Conservation (phyloP, 2,329 filamentous ascomycete species). For the Arthrobotrys megalospora region DNA sequence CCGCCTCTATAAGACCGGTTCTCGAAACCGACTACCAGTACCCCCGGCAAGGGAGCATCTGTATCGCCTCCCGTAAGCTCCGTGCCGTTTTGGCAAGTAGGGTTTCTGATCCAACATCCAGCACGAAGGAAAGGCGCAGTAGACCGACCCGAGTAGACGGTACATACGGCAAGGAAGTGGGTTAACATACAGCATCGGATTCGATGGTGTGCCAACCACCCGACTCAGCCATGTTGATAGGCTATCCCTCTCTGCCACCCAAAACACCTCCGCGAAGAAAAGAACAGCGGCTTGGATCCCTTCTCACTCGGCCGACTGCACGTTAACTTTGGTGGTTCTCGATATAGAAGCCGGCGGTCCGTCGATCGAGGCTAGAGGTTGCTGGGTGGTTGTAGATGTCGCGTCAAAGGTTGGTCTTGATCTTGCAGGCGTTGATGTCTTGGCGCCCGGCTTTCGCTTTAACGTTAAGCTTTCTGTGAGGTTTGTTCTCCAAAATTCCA, state of each 20-base stretch:
- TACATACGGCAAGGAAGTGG: conserved; percentile 36
- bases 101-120: conserved; percentile 20
- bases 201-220: conserved; percentile 98
- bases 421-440: conserved; percentile 33
- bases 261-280: neutral
- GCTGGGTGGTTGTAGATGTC: conserved; percentile 22
- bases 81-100: conserved; percentile 45
- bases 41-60: conserved; percentile 17
- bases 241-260: conserved; percentile 24
- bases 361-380: conserved; percentile 26
- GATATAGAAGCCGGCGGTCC: conserved; percentile 31
- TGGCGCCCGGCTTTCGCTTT: conserved; percentile 33
- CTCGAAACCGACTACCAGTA: conserved; percentile 10
- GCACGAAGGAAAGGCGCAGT: conserved; percentile 35
- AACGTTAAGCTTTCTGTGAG: conserved; percentile 31
- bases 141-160: conserved; percentile 37
- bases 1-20: conserved; percentile 34
- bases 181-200: conserved; percentile 77
- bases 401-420: conserved; percentile 49
- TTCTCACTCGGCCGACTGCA: conserved; percentile 41
- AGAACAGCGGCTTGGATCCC: conserved; percentile 13
- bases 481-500: conserved; percentile 17
- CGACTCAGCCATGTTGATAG: conserved; percentile 68
- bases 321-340: neutral
- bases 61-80: conserved; percentile 40